phyloP scores from a whole-genome alignment of 108 stramenopile species.

The Pseudonitzschia multistriata region DNA sequence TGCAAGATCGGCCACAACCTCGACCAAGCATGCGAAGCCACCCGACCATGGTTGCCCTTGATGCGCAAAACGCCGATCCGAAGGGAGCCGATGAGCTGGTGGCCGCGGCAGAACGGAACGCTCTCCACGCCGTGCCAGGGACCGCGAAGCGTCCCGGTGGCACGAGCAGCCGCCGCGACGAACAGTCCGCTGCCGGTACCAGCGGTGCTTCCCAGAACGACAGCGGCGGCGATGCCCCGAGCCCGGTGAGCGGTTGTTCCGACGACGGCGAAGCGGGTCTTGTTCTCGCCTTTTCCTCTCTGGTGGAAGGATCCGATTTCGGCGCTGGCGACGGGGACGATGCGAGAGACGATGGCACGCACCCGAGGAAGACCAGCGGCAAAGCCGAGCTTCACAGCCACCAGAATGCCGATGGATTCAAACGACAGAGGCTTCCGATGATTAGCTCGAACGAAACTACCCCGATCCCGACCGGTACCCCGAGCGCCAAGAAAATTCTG shows the following conservation, averaged over 20 bases:
- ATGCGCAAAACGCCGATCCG: background rate
- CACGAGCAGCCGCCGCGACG: no score
- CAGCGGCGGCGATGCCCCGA: background rate
- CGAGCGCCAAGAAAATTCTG: background rate
- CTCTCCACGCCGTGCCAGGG: background rate
- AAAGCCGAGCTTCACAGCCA: background rate
- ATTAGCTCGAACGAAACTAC: background rate
- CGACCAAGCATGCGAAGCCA: no score
- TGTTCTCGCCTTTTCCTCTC: background rate
- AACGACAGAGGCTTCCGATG: no score
- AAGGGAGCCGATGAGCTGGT: background rate
- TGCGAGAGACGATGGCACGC: background rate
- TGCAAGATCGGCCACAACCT: no score
- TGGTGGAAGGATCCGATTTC: conserved; percentile 1
- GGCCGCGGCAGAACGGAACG: background rate
- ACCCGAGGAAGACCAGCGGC: background rate
- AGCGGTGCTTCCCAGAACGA: no score
- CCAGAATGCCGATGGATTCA: background rate
- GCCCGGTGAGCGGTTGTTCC: background rate
- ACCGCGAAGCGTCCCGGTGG: background rate
- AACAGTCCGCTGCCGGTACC: background rate
- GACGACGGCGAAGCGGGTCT: background rate
- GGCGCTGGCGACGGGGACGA: background rate
- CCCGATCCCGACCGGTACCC: background rate
- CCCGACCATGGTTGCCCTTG: background rate